These are phyloP conservation scores for Peronospora tabacina DNA, from an alignment of 352 stramenopile genomes.

Conservation along the genomic window DNA sequence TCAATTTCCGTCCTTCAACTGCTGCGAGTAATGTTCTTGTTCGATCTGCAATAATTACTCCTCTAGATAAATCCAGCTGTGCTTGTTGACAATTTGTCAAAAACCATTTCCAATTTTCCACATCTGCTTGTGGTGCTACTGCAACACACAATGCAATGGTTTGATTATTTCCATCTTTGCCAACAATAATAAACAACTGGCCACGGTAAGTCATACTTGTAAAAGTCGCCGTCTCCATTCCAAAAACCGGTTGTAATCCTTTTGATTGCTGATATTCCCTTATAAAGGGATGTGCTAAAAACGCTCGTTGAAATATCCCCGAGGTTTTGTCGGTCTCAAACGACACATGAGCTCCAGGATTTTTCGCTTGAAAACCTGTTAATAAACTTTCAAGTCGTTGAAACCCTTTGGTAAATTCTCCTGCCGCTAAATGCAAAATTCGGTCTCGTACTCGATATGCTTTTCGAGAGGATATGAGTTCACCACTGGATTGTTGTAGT, in stretches of 20 bases:
- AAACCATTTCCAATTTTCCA: constrained; percentile 27
- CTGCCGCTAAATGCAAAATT: constrained; percentile 24
- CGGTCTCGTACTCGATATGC: constrained; percentile 30
- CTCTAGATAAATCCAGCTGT: constrained; percentile 21
- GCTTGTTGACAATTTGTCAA: constrained; percentile 27
- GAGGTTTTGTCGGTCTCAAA: constrained; percentile 20
- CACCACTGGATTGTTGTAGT: constrained; percentile 22
- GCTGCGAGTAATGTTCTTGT: constrained; percentile 17
- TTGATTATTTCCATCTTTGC: constrained; percentile 30
- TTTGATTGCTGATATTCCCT: constrained; percentile 17
- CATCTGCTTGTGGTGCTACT: constrained; percentile 20
- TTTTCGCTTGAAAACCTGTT: constrained; percentile 25
- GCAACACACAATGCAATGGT: constrained; percentile 21
- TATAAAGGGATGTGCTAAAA: constrained; percentile 26
- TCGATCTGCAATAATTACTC: constrained; percentile 16
- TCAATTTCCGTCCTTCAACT: constrained; percentile 12
- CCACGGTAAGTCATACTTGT: constrained; percentile 31
- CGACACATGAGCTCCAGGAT: constrained; percentile 18
- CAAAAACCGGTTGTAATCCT: constrained; percentile 23
- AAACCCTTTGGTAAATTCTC: constrained; percentile 28
- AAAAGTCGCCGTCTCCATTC: constrained; percentile 21
- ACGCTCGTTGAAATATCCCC: constrained; percentile 22
- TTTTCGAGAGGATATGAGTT: constrained; percentile 28
- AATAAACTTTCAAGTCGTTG: constrained; percentile 28
- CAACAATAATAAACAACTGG: constrained; percentile 26